These are phyloP conservation scores for Prunus mume DNA, from an alignment of 306 rosid genomes.

Conservation along the genomic window DNA sequence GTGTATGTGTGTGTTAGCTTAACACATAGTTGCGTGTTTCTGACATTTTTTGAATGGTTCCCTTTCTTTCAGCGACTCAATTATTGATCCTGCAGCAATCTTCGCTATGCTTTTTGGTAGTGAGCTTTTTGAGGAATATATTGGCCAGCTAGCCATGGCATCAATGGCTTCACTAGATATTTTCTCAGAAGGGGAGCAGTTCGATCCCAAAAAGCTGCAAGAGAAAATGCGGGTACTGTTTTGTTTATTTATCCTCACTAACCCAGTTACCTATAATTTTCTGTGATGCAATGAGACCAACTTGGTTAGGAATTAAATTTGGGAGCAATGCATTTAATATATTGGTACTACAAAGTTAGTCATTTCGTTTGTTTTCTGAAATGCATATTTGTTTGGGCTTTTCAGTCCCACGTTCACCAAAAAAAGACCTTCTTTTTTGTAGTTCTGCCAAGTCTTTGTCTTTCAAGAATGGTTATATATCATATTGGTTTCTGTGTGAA, in stretches of 20 bases:
- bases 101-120: constrained; percentile 99
- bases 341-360: not conserved
- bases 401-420: not conserved
- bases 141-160: constrained; percentile 97
- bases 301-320: not conserved
- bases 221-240: constrained; percentile 85
- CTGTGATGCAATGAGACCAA: not conserved
- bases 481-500: constrained; percentile 18
- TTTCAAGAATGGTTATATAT: constrained; percentile 12
- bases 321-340: not conserved
- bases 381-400: not conserved
- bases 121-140: constrained; percentile 97
- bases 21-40: constrained; percentile 1
- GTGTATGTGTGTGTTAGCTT: not conserved
- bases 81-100: constrained; percentile 97
- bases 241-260: not conserved
- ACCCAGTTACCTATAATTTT: not conserved
- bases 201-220: constrained; percentile 82
- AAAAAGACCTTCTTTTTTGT: not conserved
- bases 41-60: constrained; percentile 19
- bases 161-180: constrained; percentile 96
- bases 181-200: constrained; percentile 80
- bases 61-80: constrained; percentile 63
- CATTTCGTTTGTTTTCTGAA: not conserved
- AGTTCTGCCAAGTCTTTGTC: not conserved